phyloP scores from a whole-genome alignment of 1,284 basidiomycete species.

The Rugiboletus extremiorientalis region DNA sequence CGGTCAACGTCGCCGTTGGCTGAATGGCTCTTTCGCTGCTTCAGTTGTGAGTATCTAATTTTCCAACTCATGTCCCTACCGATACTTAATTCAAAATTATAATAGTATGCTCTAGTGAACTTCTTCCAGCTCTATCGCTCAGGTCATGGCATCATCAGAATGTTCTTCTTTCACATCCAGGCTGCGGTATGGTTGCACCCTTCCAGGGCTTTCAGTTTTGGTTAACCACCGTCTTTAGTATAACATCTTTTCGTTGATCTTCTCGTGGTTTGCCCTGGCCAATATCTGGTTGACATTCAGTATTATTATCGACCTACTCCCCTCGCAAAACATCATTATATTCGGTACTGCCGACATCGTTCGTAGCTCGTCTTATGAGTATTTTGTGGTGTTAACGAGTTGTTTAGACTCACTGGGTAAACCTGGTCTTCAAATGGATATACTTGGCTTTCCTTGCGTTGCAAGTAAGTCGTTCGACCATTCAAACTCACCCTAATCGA shows the following conservation, averaged over 20 bases:
- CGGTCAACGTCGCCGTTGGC: conserved; percentile 92
- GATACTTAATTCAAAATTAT: not conserved
- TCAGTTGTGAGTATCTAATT: conserved; percentile 66
- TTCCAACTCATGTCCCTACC: not conserved
- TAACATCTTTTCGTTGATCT: conserved; percentile 77
- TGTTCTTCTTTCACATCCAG: conserved; percentile 96
- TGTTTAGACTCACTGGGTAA: conserved; percentile 87
- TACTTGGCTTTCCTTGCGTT: conserved; percentile 85
- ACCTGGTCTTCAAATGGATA: conserved; percentile 81
- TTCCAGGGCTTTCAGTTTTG: not conserved
- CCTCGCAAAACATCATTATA: conserved; percentile 59
- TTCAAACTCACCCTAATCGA: not conserved
- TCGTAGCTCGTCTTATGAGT: conserved; percentile 29
- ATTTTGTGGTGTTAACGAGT: conserved; percentile 10
- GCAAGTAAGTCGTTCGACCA: conserved; percentile 36
- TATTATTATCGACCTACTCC: conserved; percentile 92
- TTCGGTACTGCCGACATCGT: conserved; percentile 71
- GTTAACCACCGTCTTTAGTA: conserved; percentile 47
- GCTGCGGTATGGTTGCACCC: conserved; percentile 60
- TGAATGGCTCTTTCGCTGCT: conserved; percentile 97
- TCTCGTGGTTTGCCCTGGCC: conserved; percentile 91
- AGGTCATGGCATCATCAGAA: conserved; percentile 80
- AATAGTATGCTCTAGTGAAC: conserved; percentile 88
- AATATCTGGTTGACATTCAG: conserved; percentile 96
- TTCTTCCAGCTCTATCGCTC: conserved; percentile 91